Conservation (phyloP, 129 eudicot genomes). For the Arctium lappa region DNA sequence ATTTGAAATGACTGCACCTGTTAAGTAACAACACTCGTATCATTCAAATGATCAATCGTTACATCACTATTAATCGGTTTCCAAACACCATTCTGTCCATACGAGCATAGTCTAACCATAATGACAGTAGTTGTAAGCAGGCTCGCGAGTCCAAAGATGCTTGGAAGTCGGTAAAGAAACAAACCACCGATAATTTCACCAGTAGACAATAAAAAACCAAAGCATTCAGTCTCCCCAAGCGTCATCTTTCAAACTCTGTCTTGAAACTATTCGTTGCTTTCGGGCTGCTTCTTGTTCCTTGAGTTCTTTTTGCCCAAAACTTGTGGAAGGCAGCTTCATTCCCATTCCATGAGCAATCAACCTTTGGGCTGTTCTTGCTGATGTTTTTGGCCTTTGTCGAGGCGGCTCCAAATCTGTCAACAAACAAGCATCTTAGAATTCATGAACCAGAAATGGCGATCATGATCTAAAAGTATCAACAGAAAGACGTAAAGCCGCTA, state of each 20-base stretch:
- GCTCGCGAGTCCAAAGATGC: not conserved
- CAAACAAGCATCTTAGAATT: not conserved
- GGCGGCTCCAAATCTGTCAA: constrained; percentile 90
- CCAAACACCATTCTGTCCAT: not conserved
- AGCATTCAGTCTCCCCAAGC: constrained; percentile 82
- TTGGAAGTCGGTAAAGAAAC: not conserved
- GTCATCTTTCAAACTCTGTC: constrained; percentile 73
- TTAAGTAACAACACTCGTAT: not conserved
- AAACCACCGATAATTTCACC: not conserved
- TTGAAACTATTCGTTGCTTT: constrained; percentile 68
- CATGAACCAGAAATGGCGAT: not conserved
- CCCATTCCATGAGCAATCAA: constrained; percentile 91
- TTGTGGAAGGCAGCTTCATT: constrained; percentile 62
- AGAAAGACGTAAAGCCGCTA: not conserved
- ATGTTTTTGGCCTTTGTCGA: constrained; percentile 76
- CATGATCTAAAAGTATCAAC: too few species aligned
- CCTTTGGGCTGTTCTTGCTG: constrained; percentile 92
- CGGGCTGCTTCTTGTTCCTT: constrained; percentile 85
- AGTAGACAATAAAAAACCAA: not conserved
- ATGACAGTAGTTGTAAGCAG: not conserved
- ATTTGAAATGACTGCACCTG: not conserved
- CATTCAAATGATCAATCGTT: not conserved
- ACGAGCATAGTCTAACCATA: not conserved
- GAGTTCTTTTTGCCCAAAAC: constrained; percentile 57
- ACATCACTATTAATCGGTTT: not conserved